Base-by-base conservation (phyloP, 495 filamentous ascomycete genomes). In the Neurospora hispaniola region DNA sequence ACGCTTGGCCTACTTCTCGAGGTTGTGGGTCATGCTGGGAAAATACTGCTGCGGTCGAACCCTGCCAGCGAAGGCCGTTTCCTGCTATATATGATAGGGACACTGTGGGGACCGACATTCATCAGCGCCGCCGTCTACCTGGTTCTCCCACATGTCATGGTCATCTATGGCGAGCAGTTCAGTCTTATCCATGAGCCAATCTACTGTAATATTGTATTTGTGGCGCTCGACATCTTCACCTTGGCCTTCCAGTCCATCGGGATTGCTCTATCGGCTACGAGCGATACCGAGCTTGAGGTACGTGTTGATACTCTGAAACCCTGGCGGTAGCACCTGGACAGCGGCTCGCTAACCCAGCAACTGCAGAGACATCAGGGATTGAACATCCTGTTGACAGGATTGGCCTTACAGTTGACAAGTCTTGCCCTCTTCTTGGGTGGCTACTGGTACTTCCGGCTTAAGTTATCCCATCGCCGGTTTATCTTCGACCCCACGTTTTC, bases 1-100 rank as follows among this genome's bases (percentile, higher is more conserved):
- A 69, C 76, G 6, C 77, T 76, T 3, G 83, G 82, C 0, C 74
- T 85, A 12, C 74, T 80, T 3, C 69, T 83, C 6, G 82, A 84
- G 38, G 76, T 83, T 35, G 54, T 82, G 38, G 82, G 83, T 42
- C 85, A 85, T 71, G 74, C 81, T 38, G 83, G 80, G 5, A 78
- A 81, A 68, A 54, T 85, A 20, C 69, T 86, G 66, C 75, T 84
- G 39, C 74, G 75, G 39, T 71, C 48, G 43, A 73, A 79, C 70
- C 74, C 74, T 6, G 75, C 76, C 8, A 80, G 75, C 59, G 72
- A 72, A 38, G 70, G 72, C 16, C 74, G 69, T 42, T 82, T 84
- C 38, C 72, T 76, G 20, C 42, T 85, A 2, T 84, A 79, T 39
- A 76, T 86, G 69, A 66, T 82, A 12, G 84, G 84, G 44, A 84